Base-by-base conservation (phyloP, 371 early-diverging fungal species). In the Zychaea mexicana region DNA sequence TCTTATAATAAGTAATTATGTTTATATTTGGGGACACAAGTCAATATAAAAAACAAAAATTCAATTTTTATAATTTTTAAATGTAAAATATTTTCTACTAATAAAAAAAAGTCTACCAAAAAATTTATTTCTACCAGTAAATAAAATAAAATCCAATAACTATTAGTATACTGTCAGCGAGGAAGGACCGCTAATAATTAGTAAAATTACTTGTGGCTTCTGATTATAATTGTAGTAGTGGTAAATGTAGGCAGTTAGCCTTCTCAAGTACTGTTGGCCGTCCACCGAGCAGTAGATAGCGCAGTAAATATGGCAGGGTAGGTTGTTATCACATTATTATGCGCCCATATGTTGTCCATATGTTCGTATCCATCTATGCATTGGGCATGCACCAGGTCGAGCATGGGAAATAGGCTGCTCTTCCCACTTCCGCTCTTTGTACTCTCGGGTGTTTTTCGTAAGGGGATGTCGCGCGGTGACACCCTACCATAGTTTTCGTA, bases 301-400 rank as follows among this genome's bases (percentile, higher is more conserved):
- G 64, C 58, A 7, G 66, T 57, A 5, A 78, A 55, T 17, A 78
- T 21, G 10, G 57, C 64, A 47, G 78, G 78, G 39, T 78, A 78
- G 1, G 78, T 78, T 10, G 78, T 78, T n/a, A 46, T 30, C 45
- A 62, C 58, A 28, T 75, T 78, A 49, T 78, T 62, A 33, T 74
- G 64, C 0, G 70, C 83, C 85, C 85, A 87, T 55, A 87, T 72
- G 19, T 79, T 77, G 66, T 87, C 87, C 83, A 87, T 78, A 65
- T 87, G 87, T 33, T 85, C 87, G 53, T 83, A 84, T 10, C 74
- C 82, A 15, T 82, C 78, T 17, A 85, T 68, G 21, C 73, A 70
- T 30, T 82, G 82, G 7, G 73, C 83, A 64, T 77, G 75, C 13
- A 78, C 72, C n/a, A 83, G 69, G 13, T 79, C 59, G 24, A 82